Conservation (phyloP, 805 yeast genomes). For the Teunomyces cretensis region DNA sequence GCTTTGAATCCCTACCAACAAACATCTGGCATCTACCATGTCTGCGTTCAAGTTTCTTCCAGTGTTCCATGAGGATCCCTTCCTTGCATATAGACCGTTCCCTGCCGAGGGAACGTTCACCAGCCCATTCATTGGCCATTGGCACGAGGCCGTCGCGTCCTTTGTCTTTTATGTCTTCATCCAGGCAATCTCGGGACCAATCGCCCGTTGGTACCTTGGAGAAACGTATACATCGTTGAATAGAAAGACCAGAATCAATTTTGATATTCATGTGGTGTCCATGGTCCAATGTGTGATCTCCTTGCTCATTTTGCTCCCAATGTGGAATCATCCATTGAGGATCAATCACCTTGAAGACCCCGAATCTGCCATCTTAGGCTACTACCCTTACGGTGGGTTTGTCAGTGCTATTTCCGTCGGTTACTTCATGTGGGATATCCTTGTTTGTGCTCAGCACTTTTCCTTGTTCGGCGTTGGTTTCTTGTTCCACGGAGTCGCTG, state of each 20-base stretch:
- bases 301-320: conserved; percentile 57
- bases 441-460: conserved; percentile 63
- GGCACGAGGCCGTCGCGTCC: conserved; percentile 72
- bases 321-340: conserved; percentile 57
- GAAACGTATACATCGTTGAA: conserved; percentile 49
- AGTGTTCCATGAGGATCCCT: conserved; percentile 38
- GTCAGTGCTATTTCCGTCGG: conserved; percentile 74
- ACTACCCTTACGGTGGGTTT: conserved; percentile 73
- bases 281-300: conserved; percentile 79
- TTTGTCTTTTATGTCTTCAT: conserved; percentile 58
- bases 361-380: conserved; percentile 49
- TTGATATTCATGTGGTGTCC: conserved; percentile 88
- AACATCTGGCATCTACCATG: background rate
- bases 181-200: conserved; percentile 50
- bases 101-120: conserved; percentile 37
- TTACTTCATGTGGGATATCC: conserved; percentile 88
- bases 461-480: conserved; percentile 78
- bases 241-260: conserved; percentile 58
- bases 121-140: conserved; percentile 50
- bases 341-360: conserved; percentile 42
- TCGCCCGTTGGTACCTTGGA: conserved; percentile 53
- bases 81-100: conserved; percentile 45
- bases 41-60: conserved; percentile 16
- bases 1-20: background rate
- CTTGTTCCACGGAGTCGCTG: conserved; percentile 79